phyloP scores from a whole-genome alignment of 2,329 filamentous ascomycete species.

The Fusarium verrucosum region DNA sequence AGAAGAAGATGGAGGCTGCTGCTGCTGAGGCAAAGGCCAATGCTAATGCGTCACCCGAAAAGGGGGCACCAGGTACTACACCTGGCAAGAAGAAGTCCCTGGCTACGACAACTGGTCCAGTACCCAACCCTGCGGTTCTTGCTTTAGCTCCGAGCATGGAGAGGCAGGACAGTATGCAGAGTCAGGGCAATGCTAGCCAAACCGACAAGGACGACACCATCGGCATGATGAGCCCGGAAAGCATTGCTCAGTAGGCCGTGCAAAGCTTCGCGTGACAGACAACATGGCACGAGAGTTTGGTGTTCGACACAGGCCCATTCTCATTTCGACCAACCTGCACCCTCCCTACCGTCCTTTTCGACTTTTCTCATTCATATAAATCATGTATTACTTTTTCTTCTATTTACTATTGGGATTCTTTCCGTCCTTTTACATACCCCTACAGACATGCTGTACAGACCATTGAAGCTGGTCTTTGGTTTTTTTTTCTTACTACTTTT shows the following conservation, averaged over 20 bases:
- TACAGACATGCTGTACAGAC: constrained; percentile 2
- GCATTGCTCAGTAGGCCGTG: constrained; percentile 63
- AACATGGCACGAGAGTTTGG: constrained; percentile 1
- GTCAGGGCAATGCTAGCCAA: constrained; percentile 67
- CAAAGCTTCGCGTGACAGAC: constrained; percentile 27
- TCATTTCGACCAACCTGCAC: neutral
- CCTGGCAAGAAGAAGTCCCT: constrained; percentile 64
- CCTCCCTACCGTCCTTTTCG: neutral
- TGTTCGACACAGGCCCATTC: neutral
- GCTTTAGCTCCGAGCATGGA: constrained; percentile 64
- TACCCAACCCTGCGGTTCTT: constrained; percentile 52
- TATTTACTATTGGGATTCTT: constrained; percentile 10
- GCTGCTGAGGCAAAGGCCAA: constrained; percentile 60
- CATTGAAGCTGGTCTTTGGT: constrained; percentile 32
- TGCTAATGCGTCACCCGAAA: constrained; percentile 49
- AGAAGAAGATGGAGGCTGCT: constrained; percentile 78
- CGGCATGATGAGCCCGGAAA: constrained; percentile 87
- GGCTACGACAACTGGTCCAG: constrained; percentile 49
- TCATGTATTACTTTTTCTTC: constrained; percentile 36
- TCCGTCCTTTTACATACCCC: constrained; percentile 28
- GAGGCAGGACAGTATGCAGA: constrained; percentile 66
- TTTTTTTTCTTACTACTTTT: neutral
- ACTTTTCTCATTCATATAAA: constrained; percentile 29
- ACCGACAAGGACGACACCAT: constrained; percentile 73
- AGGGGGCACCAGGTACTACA: constrained; percentile 51